phyloP scores from a whole-genome alignment of 1,284 basidiomycete species.

The Erythrobasidium hasegawianum region DNA sequence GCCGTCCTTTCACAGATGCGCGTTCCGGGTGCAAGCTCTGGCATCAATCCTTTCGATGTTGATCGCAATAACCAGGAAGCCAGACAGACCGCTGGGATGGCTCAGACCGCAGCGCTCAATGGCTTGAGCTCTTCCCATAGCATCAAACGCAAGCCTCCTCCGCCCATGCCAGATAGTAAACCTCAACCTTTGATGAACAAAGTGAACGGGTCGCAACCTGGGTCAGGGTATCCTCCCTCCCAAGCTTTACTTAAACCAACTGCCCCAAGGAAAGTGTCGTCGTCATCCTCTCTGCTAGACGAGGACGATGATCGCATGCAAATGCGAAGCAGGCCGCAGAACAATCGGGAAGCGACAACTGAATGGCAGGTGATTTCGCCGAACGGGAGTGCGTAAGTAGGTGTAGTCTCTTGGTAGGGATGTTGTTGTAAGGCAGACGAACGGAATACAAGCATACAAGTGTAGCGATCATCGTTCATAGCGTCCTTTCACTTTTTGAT shows the following conservation, averaged over 20 bases:
- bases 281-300: conserved; percentile 19
- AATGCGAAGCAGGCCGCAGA: conserved; percentile 1
- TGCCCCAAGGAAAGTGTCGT: neutral
- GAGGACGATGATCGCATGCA: conserved; percentile 3
- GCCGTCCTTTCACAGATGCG: conserved; percentile 1
- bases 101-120: neutral
- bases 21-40: neutral
- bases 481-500: neutral
- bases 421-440: neutral
- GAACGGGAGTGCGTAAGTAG: neutral
- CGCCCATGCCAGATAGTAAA: conserved; percentile 17
- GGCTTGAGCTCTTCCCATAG: neutral
- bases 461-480: neutral
- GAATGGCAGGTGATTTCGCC: conserved; percentile 32
- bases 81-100: too few relatives aligned
- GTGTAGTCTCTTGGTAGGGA: neutral
- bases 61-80: neutral
- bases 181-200: neutral
- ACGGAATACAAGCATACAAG: neutral
- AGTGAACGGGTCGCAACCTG: neutral
- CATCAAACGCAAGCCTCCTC: conserved; percentile 28
- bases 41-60: conserved; percentile 28
- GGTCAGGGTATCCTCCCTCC: neutral
- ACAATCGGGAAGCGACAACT: conserved; percentile 18
- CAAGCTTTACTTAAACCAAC: neutral